phyloP scores from a whole-genome alignment of 2,329 filamentous ascomycete genomes.

The Macrophomina tecta region DNA sequence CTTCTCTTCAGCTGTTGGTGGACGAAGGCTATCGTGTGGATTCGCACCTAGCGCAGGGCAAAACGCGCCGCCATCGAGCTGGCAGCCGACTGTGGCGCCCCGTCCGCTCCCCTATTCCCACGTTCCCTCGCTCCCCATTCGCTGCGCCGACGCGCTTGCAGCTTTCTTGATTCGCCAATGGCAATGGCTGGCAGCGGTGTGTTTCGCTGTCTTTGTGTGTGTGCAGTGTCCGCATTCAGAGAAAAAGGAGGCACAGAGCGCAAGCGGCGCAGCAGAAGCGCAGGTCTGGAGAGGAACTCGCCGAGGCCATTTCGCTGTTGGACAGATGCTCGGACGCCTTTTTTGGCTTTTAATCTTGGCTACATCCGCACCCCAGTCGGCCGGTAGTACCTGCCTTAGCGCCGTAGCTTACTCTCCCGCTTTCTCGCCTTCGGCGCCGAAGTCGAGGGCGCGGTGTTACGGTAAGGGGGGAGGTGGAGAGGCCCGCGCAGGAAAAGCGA shows the following conservation, averaged over 20 bases:
- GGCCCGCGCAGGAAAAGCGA: not conserved
- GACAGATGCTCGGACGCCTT: not conserved
- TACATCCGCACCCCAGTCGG: not conserved
- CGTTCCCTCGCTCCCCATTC: not conserved
- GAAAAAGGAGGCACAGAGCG: too few relatives aligned
- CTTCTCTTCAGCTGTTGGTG: too few relatives aligned
- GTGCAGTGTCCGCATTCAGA: too few relatives aligned
- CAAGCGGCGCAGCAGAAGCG: too few relatives aligned
- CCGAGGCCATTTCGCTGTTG: too few relatives aligned
- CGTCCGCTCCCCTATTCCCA: not conserved
- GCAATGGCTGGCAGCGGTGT: not conserved
- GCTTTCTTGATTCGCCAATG: too few relatives aligned
- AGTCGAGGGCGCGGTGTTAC: not conserved
- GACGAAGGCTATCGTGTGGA: too few relatives aligned
- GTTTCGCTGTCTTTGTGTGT: too few relatives aligned
- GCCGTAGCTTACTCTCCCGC: not conserved
- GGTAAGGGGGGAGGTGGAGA: not conserved
- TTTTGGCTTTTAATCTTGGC: not conserved
- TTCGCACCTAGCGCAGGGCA: not conserved
- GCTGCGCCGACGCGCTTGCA: too few relatives aligned
- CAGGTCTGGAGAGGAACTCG: too few relatives aligned
- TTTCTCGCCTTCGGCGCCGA: not conserved
- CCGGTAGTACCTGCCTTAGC: conserved; percentile 9
- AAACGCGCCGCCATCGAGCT: not conserved
- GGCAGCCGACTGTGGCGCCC: not conserved